Conservation (phyloP, 2,329 filamentous ascomycete species). For the Paraphaeosphaeria sporulosa region DNA sequence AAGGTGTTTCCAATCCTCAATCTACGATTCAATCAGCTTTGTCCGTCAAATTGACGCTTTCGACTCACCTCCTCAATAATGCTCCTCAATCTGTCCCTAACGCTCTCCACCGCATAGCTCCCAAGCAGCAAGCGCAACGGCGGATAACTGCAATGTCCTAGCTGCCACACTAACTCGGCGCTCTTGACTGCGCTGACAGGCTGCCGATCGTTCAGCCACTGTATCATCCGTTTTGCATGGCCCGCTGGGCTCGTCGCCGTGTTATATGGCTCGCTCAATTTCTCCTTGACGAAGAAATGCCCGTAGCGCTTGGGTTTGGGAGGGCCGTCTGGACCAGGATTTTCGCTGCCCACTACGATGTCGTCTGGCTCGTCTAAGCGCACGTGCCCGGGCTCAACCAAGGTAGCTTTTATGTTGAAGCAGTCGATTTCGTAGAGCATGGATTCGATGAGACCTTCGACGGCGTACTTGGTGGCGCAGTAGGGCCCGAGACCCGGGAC, state of each 20-base stretch:
- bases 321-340: slow-evolving; percentile 23
- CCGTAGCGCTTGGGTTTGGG: slow-evolving; percentile 77
- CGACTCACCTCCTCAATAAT: slow-evolving; percentile 84
- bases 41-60: background rate
- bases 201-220: slow-evolving; percentile 92
- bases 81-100: slow-evolving; percentile 84
- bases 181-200: slow-evolving; percentile 93
- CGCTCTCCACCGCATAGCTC: slow-evolving; percentile 94
- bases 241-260: slow-evolving; percentile 80
- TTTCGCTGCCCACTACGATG: slow-evolving; percentile 32
- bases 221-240: slow-evolving; percentile 88
- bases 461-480: slow-evolving; percentile 96
- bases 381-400: slow-evolving; percentile 91
- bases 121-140: slow-evolving; percentile 86
- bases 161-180: slow-evolving; percentile 89
- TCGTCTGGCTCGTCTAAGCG: slow-evolving; percentile 80
- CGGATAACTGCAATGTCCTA: slow-evolving; percentile 94
- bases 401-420: slow-evolving; percentile 91
- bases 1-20: slow-evolving; percentile 87
- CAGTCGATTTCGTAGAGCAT: slow-evolving; percentile 94
- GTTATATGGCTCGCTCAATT: slow-evolving; percentile 78
- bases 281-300: slow-evolving; percentile 88
- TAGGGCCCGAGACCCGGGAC: slow-evolving; percentile 93
- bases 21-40: slow-evolving; percentile 25
- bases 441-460: slow-evolving; percentile 93